Conservation (phyloP, 768 basidiomycete species). For the Kwoniella mangroviensis region DNA sequence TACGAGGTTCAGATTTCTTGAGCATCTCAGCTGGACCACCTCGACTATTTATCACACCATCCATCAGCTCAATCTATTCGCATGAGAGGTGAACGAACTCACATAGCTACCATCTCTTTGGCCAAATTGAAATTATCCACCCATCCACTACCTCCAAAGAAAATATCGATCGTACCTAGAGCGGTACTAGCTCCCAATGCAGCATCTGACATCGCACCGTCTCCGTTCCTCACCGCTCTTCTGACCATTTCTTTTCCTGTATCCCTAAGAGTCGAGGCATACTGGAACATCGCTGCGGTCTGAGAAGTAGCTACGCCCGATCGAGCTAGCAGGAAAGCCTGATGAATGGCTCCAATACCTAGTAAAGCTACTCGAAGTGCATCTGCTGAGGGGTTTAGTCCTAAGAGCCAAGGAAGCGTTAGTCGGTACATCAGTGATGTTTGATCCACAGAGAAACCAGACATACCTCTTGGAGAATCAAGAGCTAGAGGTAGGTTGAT, state of each 20-base stretch:
- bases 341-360: slow-evolving; percentile 61
- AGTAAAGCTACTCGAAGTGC: slow-evolving; percentile 59
- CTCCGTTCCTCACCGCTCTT: slow-evolving; percentile 55
- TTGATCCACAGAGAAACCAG: not conserved
- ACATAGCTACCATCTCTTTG: slow-evolving; percentile 59
- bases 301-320: slow-evolving; percentile 41
- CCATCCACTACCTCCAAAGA: slow-evolving; percentile 60
- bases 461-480: slow-evolving; percentile 56
- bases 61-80: not conserved
- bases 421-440: not conserved
- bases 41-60: slow-evolving; percentile 33
- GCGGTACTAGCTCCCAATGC: slow-evolving; percentile 50
- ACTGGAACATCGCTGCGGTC: slow-evolving; percentile 57
- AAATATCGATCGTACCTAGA: slow-evolving; percentile 59
- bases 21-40: slow-evolving; percentile 61
- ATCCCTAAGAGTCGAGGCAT: slow-evolving; percentile 57
- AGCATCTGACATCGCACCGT: slow-evolving; percentile 42
- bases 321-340: slow-evolving; percentile 60
- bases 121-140: slow-evolving; percentile 59
- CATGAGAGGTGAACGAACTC: slow-evolving; percentile 30
- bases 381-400: slow-evolving; percentile 59
- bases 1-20: slow-evolving; percentile 40
- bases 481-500: slow-evolving; percentile 61
- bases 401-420: slow-evolving; percentile 24
- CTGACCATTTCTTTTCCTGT: slow-evolving; percentile 58